phyloP scores from a whole-genome alignment of 1,284 basidiomycete species.

The Fomitiporia mediterranea region DNA sequence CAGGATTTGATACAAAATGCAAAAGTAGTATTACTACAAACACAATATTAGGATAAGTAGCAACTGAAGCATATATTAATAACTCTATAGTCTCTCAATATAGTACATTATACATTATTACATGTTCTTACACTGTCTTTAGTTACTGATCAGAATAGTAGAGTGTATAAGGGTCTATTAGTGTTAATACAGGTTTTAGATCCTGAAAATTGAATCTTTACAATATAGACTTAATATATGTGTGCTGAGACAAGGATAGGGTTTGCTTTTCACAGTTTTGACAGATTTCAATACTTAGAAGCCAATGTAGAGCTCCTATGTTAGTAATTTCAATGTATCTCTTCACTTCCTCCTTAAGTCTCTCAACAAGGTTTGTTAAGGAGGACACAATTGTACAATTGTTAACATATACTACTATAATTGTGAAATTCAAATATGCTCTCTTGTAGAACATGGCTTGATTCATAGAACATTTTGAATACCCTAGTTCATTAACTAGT shows the following conservation, averaged over 20 bases:
- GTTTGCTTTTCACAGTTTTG: constrained; percentile 25
- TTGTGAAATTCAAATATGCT: not conserved
- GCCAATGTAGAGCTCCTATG: constrained; percentile 22
- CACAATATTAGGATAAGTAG: constrained; percentile 25
- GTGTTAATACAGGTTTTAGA: constrained; percentile 23
- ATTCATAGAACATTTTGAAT: constrained; percentile 27
- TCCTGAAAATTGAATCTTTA: constrained; percentile 25
- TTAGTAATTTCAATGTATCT: constrained; percentile 26
- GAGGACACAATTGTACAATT: constrained; percentile 6
- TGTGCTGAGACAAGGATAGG: constrained; percentile 28
- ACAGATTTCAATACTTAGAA: constrained; percentile 28
- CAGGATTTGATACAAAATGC: constrained; percentile 18
- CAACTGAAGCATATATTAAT: constrained; percentile 31
- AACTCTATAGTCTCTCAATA: constrained; percentile 29
- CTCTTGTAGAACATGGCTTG: constrained; percentile 28
- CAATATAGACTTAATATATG: constrained; percentile 30
- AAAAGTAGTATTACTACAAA: constrained; percentile 16
- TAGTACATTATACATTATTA: constrained; percentile 28
- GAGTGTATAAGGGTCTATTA: constrained; percentile 20
- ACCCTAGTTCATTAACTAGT: constrained; percentile 24
- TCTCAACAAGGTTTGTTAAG: constrained; percentile 26
- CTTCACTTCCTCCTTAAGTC: constrained; percentile 29
- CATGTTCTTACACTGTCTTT: constrained; percentile 23
- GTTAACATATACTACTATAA: constrained; percentile 22
- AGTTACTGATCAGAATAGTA: constrained; percentile 24